Conservation (phyloP, 441 rosid species). For the Cnidoscolus chayamansa region DNA sequence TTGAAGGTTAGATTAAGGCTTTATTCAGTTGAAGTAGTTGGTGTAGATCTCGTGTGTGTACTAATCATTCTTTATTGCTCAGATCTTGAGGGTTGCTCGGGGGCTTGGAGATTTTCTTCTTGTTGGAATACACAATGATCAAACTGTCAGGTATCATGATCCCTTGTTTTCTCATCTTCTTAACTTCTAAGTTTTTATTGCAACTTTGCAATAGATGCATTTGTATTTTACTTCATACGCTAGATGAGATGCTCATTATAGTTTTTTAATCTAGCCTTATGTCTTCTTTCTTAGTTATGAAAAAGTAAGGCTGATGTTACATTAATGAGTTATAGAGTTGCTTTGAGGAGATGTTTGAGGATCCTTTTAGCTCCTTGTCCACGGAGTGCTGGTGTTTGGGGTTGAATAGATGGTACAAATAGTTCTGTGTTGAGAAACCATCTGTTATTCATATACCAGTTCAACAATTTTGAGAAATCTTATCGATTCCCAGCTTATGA, state of each 20-base stretch:
- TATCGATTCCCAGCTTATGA: no score
- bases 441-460: no score
- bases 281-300: background rate
- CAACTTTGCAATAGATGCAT: slow-evolving; percentile 1
- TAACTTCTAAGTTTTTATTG: background rate
- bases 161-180: slow-evolving; percentile 3
- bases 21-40: background rate
- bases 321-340: background rate
- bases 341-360: no score
- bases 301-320: background rate
- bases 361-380: no score
- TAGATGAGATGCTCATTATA: background rate
- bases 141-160: slow-evolving; percentile 47
- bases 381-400: no score
- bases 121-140: slow-evolving; percentile 68
- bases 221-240: background rate
- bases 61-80: slow-evolving; percentile 14
- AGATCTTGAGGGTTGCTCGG: slow-evolving; percentile 64
- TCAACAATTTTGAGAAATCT: no score
- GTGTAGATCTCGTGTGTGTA: slow-evolving; percentile 4
- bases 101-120: slow-evolving; percentile 76
- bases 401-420: no score
- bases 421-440: no score
- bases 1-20: background rate
- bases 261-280: background rate